Percentiles rank a stretch among this genome's conserved stretches.
Evolutionary conservation across 192 early-diverging fungal genomes (phyloP).

Genomic region (Backusella mclennaniae): DNA sequence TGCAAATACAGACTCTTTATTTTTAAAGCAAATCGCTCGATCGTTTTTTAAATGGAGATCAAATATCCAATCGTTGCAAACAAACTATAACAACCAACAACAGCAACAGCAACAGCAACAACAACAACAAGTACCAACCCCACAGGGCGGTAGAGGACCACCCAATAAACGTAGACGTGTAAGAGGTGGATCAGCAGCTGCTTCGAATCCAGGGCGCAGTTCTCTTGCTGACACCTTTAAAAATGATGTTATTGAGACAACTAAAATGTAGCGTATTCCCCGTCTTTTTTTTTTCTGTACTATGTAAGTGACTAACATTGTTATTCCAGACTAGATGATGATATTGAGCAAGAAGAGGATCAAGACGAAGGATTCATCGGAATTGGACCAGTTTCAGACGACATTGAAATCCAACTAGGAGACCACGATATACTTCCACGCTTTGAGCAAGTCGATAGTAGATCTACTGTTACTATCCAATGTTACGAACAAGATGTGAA

Average conservation of each 20-base stretch:
- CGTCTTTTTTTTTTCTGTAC: neutral
- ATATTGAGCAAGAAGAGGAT: slow-evolving; percentile 40
- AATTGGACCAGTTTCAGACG: neutral
- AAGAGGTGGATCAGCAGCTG: slow-evolving; percentile 46
- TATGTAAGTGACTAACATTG: neutral
- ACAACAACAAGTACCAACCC: neutral
- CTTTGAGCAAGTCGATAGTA: slow-evolving; percentile 47
- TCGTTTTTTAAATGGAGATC: slow-evolving; percentile 81
- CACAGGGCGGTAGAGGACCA: slow-evolving; percentile 18
- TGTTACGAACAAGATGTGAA: slow-evolving; percentile 64
- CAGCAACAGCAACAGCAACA: neutral
- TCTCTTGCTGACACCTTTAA: slow-evolving; percentile 34
- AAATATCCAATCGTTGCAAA: slow-evolving; percentile 40
- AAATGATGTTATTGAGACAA: slow-evolving; percentile 4
- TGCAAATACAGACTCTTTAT: slow-evolving; percentile 21
- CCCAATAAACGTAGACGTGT: slow-evolving; percentile 53
- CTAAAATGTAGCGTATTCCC: neutral
- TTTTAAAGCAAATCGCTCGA: slow-evolving; percentile 49
- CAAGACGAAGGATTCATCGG: slow-evolving; percentile 33
- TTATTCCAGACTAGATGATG: neutral
- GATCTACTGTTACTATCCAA: slow-evolving; percentile 53
- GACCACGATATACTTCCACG: slow-evolving; percentile 35
- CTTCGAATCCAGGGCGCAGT: slow-evolving; percentile 26
- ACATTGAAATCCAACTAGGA: slow-evolving; percentile 11
- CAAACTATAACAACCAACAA: neutral